Evolutionary conservation across 1,284 basidiomycete species (phyloP), one percentile per base, ranked within the genome.

Genomic region (Vanrija humicola): DNA sequence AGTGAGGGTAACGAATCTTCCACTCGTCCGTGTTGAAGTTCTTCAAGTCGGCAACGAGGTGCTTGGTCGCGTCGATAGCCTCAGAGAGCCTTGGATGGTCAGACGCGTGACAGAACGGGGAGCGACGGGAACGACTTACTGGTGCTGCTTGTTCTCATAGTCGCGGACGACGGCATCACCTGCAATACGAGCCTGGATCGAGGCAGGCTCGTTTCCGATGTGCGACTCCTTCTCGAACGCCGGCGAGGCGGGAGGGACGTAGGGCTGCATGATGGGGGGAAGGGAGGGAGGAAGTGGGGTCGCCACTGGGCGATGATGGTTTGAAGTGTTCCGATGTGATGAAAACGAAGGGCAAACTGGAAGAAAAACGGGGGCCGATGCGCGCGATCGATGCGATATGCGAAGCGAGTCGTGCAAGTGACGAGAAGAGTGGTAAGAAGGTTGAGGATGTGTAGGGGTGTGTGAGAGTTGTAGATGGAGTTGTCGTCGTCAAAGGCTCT

Each of bases 1-100:
- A 61, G 40, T 84, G 82, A 46, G 92, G 92, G 74, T 97, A 97
- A 55, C 90, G 81, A 28, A 96, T 84, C 39, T 89, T 82, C 89
- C 91, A 95, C 62, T 88, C 82, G 46, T 86, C 82, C 75, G 86
- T 86, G 79, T 89, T 96, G 79, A 94, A 95, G 59, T 82, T 79
- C 58, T 84, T 84, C 29, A 97, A 78, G 64, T 88, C 86, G 51
- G 76, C 79, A 39, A 96, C 79, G 46, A 97, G 82, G 18, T 77
- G 71, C 66, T 84, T 83, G 29, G 90, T 86, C 0, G 83, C 80
- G 65, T 88, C 84, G 62, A 95, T 84, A 21, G 87, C 89, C 43
- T 79, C 79, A 26, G 89, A 81, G 52, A 96, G 80, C 45, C 90
- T 94, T 63, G 14, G 5, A 7, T 7, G 5, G 40, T 42, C 18